These are phyloP conservation scores for Metarhizium album DNA, from an alignment of 2,329 filamentous ascomycete species.

Conservation along the genomic window DNA sequence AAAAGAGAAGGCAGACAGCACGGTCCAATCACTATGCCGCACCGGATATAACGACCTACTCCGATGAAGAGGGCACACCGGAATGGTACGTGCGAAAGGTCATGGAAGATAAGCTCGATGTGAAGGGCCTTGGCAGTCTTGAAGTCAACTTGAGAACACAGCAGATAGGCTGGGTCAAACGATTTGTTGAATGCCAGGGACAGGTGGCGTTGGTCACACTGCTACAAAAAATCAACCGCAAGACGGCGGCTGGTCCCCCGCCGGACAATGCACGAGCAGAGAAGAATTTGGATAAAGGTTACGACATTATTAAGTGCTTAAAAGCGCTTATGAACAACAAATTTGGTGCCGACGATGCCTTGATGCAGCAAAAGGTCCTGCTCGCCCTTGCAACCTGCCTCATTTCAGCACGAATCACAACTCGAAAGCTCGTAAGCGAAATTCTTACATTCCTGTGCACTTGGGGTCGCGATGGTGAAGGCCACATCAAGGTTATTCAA, in stretches of 20 bases:
- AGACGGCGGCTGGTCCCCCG: slow-evolving; percentile 63
- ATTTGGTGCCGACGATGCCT: slow-evolving; percentile 91
- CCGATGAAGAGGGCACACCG: slow-evolving; percentile 89
- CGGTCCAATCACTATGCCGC: slow-evolving; percentile 61
- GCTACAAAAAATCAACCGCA: slow-evolving; percentile 84
- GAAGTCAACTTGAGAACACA: slow-evolving; percentile 93
- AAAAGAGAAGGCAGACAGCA: slow-evolving; percentile 71
- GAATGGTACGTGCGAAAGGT: slow-evolving; percentile 98
- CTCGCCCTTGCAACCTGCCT: slow-evolving; percentile 78
- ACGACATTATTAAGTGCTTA: slow-evolving; percentile 94
- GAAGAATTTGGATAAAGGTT: slow-evolving; percentile 80
- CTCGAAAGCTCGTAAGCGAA: slow-evolving; percentile 89
- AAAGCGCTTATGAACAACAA: slow-evolving; percentile 99
- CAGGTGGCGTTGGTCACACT: slow-evolving; percentile 93
- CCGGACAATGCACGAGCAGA: slow-evolving; percentile 50
- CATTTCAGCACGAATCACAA: slow-evolving; percentile 80
- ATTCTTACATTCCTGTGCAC: slow-evolving; percentile 93
- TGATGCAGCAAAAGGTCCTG: slow-evolving; percentile 81
- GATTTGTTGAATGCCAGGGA: slow-evolving; percentile 94
- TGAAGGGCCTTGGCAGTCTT: slow-evolving; percentile 84
- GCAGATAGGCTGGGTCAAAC: slow-evolving; percentile 93
- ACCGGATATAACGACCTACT: slow-evolving; percentile 61
- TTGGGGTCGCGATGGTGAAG: slow-evolving; percentile 73
- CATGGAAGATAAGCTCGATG: slow-evolving; percentile 88
- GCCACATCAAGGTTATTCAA: slow-evolving; percentile 87